A percentile compares a stretch with the other conserved stretches of the same genome.
phyloP scores from a whole-genome alignment of 164 flowering plant genomes.

The Annona cherimola region DNA sequence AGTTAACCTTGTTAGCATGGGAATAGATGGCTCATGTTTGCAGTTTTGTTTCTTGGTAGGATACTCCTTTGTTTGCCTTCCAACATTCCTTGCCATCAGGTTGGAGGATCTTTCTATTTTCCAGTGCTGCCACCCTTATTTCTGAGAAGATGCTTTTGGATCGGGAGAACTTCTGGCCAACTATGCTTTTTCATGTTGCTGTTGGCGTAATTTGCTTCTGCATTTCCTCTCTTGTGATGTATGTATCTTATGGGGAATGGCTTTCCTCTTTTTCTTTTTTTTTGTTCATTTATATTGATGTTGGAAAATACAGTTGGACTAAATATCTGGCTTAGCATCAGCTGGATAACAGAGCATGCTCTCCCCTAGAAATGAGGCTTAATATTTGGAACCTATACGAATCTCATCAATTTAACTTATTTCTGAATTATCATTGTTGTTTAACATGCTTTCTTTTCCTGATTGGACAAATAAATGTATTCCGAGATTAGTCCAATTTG shows the following conservation, averaged over 20 bases:
- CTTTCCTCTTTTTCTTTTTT: neutral
- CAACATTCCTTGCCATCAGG: conserved; percentile 71
- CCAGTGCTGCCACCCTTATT: conserved; percentile 48
- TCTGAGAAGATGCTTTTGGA: conserved; percentile 68
- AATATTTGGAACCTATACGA: neutral
- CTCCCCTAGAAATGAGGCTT: neutral
- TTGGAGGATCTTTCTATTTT: conserved; percentile 52
- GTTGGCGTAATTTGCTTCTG: conserved; percentile 63
- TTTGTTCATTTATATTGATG: neutral
- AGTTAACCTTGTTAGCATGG: neutral
- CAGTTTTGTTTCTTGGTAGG: conserved; percentile 35
- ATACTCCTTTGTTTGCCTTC: conserved; percentile 59
- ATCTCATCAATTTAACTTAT: neutral
- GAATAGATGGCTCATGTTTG: neutral
- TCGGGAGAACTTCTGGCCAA: conserved; percentile 58
- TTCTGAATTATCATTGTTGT: neutral
- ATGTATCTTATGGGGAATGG: conserved; percentile 17
- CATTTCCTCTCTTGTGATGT: conserved; percentile 64
- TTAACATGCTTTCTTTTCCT: neutral
- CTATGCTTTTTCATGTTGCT: conserved; percentile 60
- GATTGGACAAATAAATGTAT: neutral
- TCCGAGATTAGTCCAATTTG: neutral
- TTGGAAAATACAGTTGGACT: neutral
- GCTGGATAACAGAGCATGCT: neutral
- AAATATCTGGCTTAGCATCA: neutral